Base-by-base conservation (phyloP, 106 monocot species). In the Alisma plantagoaquatica region DNA sequence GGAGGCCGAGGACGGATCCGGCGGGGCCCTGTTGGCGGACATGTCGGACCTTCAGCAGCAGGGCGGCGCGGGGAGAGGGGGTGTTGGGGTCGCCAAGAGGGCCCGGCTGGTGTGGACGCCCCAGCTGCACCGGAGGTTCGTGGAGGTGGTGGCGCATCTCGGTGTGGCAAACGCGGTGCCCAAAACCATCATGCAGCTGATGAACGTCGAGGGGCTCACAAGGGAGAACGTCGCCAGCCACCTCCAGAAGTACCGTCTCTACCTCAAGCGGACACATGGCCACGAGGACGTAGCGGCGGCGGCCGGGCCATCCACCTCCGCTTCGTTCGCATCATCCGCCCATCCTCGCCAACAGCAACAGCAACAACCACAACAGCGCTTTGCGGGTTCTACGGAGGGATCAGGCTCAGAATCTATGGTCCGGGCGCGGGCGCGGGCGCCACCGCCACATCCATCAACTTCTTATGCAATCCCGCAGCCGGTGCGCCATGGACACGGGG, bases 91-190 rank as follows among this genome's bases (percentile, higher is more conserved):
- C 2, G 22, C 44, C 20, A 55, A 55, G 15, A 32, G 33, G 19
- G 6, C 10, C 2, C 9, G 55, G 33, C 26, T 51, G 8, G 51
- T 51, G 19, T 51, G 51, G 19, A 51, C 24, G 51, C 51, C 51
- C 26, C 51, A 51, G 51, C 51, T 51, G 5, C 51, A 51, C 51
- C 24, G 28, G 51, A 51, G 51, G 26, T 51, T 51, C 24, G 51
- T 51, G 25, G 51, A 51, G 12, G 51, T 51, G 25, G 51, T 51
- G 51, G 26, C 11, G 23, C 51, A 51, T 27, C 17, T 51, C 26
- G 51, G 51, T 7, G 26, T 51, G 10, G 28, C 24, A 27, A 51
- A 27, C 17, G 51, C 51, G 23, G 51, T 51, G 14, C 51, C 51
- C 14, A 22, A 51, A 27, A 51, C 51, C 26, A 51, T 51, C 20